phyloP scores from a whole-genome alignment of 371 early-diverging fungal genomes.

The Dipsacomyces acuminosporus region DNA sequence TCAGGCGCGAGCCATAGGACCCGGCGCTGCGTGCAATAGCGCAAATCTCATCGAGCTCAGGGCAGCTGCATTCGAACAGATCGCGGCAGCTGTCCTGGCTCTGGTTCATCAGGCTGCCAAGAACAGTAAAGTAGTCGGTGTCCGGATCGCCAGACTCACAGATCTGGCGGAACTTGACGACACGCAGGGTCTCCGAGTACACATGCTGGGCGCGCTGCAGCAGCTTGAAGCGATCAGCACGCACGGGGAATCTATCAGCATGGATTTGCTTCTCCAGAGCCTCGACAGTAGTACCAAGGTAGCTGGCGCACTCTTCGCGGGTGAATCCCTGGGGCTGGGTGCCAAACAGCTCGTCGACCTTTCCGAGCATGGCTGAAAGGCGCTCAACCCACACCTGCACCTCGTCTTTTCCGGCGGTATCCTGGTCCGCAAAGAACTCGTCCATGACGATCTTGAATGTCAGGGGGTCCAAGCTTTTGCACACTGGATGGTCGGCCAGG shows the following conservation, averaged over 20 bases:
- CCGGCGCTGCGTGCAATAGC: slow-evolving; percentile 64
- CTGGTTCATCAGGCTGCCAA: slow-evolving; percentile 86
- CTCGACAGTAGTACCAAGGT: slow-evolving; percentile 52
- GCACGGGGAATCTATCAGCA: slow-evolving; percentile 55
- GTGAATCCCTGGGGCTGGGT: slow-evolving; percentile 56
- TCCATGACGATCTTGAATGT: slow-evolving; percentile 66
- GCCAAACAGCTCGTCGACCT: slow-evolving; percentile 48
- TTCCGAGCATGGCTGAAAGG: slow-evolving; percentile 48
- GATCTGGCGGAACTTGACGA: slow-evolving; percentile 67
- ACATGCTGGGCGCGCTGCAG: slow-evolving; percentile 80
- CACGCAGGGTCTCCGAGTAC: slow-evolving; percentile 76
- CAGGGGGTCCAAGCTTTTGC: slow-evolving; percentile 50
- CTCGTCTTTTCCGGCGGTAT: slow-evolving; percentile 18
- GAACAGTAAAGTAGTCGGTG: slow-evolving; percentile 21
- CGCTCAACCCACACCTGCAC: slow-evolving; percentile 50
- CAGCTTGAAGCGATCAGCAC: slow-evolving; percentile 69
- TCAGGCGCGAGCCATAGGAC: slow-evolving; percentile 76
- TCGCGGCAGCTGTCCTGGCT: slow-evolving; percentile 80
- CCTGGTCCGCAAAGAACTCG: slow-evolving; percentile 50
- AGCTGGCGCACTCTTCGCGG: slow-evolving; percentile 58
- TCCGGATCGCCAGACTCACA: slow-evolving; percentile 54
- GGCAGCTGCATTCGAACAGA: slow-evolving; percentile 82
- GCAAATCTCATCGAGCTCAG: slow-evolving; percentile 81
- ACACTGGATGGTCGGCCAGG: slow-evolving; percentile 19
- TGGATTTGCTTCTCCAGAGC: slow-evolving; percentile 55